phyloP scores from a whole-genome alignment of 306 rosid species.

The Sesbania bispinosa region DNA sequence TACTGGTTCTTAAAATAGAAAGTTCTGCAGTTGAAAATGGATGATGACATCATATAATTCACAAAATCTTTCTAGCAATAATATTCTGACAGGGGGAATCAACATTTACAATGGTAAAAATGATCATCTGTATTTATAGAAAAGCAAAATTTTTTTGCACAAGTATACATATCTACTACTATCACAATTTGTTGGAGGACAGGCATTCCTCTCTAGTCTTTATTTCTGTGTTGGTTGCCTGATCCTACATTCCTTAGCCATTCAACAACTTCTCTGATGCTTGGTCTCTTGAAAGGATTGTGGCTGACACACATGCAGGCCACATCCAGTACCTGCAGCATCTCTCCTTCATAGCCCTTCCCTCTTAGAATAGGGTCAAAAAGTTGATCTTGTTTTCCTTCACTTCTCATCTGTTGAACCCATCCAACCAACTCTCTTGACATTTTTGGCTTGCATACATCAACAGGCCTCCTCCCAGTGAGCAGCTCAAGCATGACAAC shows the following conservation, averaged over 20 bases:
- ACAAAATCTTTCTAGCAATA: conserved; percentile 36
- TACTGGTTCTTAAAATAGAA: conserved; percentile 6
- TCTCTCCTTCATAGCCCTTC: conserved; percentile 70
- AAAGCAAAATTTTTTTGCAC: conserved; percentile 45
- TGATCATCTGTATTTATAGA: conserved; percentile 44
- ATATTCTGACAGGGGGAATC: conserved; percentile 22
- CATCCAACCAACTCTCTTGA: conserved; percentile 80
- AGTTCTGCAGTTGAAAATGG: conserved; percentile 26
- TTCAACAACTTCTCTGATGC: conserved; percentile 77
- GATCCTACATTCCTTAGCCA: conserved; percentile 73
- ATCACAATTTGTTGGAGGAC: conserved; percentile 29
- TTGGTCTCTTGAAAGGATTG: conserved; percentile 84
- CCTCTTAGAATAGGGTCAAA: conserved; percentile 69
- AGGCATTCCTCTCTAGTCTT: conserved; percentile 36
- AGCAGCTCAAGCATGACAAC: conserved; percentile 93
- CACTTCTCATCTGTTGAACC: conserved; percentile 76
- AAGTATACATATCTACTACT: conserved; percentile 50
- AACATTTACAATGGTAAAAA: conserved; percentile 46
- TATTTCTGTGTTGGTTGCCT: conserved; percentile 43
- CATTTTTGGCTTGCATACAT: conserved; percentile 72
- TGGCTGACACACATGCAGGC: conserved; percentile 85
- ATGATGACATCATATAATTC: conserved; percentile 26
- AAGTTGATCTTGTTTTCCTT: conserved; percentile 71
- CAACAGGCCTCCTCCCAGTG: conserved; percentile 84
- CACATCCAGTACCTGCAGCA: conserved; percentile 77